Evolutionary conservation across 2,329 filamentous ascomycete genomes (phyloP), one percentile per base, ranked within the genome.

Genomic region (Verticillium tricorpus): DNA sequence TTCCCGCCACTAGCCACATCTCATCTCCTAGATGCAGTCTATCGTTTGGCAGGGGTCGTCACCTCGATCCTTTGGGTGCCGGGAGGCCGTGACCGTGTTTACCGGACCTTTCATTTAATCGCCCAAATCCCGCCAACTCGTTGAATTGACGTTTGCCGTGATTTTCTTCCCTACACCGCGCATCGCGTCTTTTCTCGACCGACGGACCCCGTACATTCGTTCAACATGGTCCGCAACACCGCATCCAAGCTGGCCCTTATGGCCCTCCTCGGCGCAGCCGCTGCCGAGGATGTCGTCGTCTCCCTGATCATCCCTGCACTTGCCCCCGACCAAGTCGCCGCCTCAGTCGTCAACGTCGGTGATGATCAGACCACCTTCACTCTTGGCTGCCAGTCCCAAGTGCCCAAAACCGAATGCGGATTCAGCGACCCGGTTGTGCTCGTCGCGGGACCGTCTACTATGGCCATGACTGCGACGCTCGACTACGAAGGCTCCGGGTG

Each of bases 331-430:
- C 54, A 59, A 11, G 57, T 72, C 14, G 67, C 67, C 8, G 74
- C 68, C 35, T 74, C 74, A n/a, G 64, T 76, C 59, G 56, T 75
- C 50, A 65, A 63, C 8, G 73, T 64, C 61, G 68, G 69, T 37
- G 59, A 55, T 11, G 63, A 57, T 9, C 68, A 69, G 56, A 76
- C 74, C 1, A 77, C 74, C 2, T 67, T 70, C 56, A 66, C 65
- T 56, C 55, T 75, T 25, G 61, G 61, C 28, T 77, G 74, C 62
- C 60, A 65, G 5, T 37, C 63, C 28, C 59, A 56, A 22, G 62
- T 62, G 39, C 59, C 64, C 35, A 28, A 60, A 5, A 64, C 64
- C 19, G 68, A 71, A 5, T 76, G 74, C 61, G 68, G 68, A 32
- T 11, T 72, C 37, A 50, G 58, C 9, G 60, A 65, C 34, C 59